A percentile compares a stretch with the other conserved stretches of the same genome.
These are phyloP conservation scores for Aspergillus sp. DNA, from an alignment of 2,329 filamentous ascomycete genomes.

Conservation along the genomic window DNA sequence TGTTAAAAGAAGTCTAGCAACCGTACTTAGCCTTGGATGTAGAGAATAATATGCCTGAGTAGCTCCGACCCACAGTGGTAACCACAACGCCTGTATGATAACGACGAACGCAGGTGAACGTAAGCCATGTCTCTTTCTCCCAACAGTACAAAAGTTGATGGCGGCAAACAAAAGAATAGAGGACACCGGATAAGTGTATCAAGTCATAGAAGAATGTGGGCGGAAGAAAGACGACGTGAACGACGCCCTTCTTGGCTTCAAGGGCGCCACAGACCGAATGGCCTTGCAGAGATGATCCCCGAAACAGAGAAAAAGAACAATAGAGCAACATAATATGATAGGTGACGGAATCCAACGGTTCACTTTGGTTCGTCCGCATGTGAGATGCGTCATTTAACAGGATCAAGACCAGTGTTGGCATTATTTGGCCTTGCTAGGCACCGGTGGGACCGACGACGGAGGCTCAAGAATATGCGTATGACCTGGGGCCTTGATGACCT, in stretches of 20 bases:
- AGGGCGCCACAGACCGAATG: neutral
- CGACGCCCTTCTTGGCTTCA: conserved; percentile 1
- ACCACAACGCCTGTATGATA: conserved; percentile 19
- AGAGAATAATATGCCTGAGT: conserved; percentile 10
- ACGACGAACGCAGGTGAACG: neutral
- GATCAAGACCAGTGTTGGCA: neutral
- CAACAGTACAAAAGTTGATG: neutral
- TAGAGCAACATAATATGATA: too few species aligned
- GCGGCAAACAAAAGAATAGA: neutral
- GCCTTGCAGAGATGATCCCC: too few species aligned
- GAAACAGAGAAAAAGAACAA: too few species aligned
- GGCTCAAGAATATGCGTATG: conserved; percentile 87
- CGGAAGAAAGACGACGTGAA: conserved; percentile 6
- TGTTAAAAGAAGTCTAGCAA: conserved; percentile 14
- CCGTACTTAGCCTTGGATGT: conserved; percentile 10
- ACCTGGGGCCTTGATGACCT: conserved; percentile 68
- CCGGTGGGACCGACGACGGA: conserved; percentile 35
- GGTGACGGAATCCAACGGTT: too few species aligned
- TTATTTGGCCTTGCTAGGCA: conserved; percentile 38
- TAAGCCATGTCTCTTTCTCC: neutral
- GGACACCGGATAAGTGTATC: conserved; percentile 1
- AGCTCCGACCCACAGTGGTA: conserved; percentile 10
- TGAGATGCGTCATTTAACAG: conserved; percentile 3
- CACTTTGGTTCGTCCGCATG: neutral
- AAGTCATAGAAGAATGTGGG: neutral